phyloP scores from a whole-genome alignment of 345 rosid genomes.

The Noccaea caerulescens region DNA sequence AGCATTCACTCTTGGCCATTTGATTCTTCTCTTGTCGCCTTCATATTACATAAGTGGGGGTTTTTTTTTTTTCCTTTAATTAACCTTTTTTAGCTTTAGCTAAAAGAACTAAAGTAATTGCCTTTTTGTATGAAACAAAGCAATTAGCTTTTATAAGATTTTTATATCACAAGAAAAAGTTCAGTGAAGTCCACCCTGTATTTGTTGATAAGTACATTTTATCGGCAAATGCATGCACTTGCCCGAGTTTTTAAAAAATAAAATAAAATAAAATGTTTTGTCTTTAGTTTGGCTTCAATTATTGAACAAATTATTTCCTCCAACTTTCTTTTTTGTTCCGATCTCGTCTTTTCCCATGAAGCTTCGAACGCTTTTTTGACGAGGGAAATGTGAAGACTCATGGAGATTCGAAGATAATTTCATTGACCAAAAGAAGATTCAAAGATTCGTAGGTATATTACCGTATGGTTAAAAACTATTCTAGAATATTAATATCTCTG shows the following conservation, averaged over 20 bases:
- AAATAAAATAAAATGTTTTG: constrained; percentile 19
- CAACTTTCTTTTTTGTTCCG: background rate
- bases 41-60: constrained; percentile 34
- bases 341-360: constrained; percentile 34
- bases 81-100: constrained; percentile 29
- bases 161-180: constrained; percentile 1
- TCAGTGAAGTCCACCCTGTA: constrained; percentile 45
- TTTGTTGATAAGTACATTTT: constrained; percentile 32
- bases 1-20: constrained; percentile 38
- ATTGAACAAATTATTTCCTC: constrained; percentile 27
- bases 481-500: background rate
- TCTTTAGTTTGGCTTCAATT: constrained; percentile 42
- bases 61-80: constrained; percentile 26
- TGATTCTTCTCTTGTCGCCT: constrained; percentile 33
- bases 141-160: constrained; percentile 26
- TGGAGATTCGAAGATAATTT: constrained; percentile 4
- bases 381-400: constrained; percentile 13
- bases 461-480: background rate
- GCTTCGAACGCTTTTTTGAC: constrained; percentile 42
- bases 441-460: background rate
- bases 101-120: constrained; percentile 36
- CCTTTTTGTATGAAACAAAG: constrained; percentile 38
- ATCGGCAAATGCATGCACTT: constrained; percentile 45
- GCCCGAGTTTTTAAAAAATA: background rate
- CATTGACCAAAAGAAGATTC: background rate